These are phyloP conservation scores for Trametes polyzona DNA, from an alignment of 1,284 basidiomycete genomes.

Conservation along the genomic window DNA sequence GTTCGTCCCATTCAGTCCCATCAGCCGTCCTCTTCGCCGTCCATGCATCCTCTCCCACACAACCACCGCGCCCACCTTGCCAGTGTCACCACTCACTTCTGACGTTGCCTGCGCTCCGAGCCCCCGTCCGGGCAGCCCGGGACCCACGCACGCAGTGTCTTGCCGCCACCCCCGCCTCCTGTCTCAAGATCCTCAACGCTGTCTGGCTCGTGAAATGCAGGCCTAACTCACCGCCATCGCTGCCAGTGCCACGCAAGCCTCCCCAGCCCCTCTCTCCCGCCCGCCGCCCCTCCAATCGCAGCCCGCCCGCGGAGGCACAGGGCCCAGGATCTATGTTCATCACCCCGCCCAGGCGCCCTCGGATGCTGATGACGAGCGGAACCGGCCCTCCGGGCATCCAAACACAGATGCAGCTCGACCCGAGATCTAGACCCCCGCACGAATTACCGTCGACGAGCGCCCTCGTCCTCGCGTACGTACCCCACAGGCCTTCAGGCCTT, in stretches of 20 bases:
- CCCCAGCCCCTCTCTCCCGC: not conserved
- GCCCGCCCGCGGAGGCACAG: not conserved
- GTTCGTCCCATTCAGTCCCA: constrained; percentile 1
- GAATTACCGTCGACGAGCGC: no score
- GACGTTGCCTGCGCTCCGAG: no score
- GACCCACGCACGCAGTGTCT: no score
- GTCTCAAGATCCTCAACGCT: constrained; percentile 3
- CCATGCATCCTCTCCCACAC: not conserved
- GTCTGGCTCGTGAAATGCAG: constrained; percentile 2
- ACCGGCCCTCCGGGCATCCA: not conserved
- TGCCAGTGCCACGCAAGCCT: not conserved
- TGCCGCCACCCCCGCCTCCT: no score
- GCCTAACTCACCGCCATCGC: not conserved
- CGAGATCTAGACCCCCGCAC: not conserved
- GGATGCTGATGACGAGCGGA: not conserved
- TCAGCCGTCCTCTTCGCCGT: not conserved
- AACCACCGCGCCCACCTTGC: not conserved
- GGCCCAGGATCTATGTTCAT: constrained; percentile 1
- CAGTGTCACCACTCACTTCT: not conserved
- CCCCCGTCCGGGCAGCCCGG: no score
- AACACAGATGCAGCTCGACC: not conserved
- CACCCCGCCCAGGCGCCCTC: not conserved
- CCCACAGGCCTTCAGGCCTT: no score
- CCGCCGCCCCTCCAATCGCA: not conserved
- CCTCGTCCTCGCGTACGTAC: no score